Percentiles rank a stretch among this genome's conserved stretches.
Evolutionary conservation across 768 basidiomycete genomes (phyloP).

Genomic region (Xanthoconium stramineum): DNA sequence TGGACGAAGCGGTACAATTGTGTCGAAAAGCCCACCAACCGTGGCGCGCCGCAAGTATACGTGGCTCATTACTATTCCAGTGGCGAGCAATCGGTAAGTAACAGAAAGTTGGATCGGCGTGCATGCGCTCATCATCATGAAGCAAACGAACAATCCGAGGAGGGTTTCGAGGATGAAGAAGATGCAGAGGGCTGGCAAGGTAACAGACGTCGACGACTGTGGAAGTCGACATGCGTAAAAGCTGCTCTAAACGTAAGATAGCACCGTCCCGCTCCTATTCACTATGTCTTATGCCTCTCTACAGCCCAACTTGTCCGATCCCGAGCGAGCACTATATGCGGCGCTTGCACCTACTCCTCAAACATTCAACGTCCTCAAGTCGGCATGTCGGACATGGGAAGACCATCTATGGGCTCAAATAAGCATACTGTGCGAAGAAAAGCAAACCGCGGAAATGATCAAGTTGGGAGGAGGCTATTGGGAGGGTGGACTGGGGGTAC

Average conservation of each 20-base stretch:
- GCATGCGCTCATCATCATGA: conserved; percentile 34
- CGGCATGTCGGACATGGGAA: conserved; percentile 86
- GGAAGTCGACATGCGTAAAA: conserved; percentile 84
- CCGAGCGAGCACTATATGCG: conserved; percentile 86
- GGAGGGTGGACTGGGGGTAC: conserved; percentile 57
- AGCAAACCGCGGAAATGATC: conserved; percentile 65
- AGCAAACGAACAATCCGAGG: conserved; percentile 50
- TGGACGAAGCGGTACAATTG: conserved; percentile 80
- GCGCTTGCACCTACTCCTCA: conserved; percentile 73
- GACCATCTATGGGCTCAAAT: conserved; percentile 94
- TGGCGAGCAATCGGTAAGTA: conserved; percentile 70
- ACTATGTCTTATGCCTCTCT: conserved; percentile 5
- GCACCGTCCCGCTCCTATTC: background rate
- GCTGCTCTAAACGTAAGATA: conserved; percentile 69
- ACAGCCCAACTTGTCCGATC: conserved; percentile 56
- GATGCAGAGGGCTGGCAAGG: conserved; percentile 59
- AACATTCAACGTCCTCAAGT: conserved; percentile 62
- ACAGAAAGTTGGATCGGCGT: background rate
- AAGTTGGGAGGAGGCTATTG: conserved; percentile 73
- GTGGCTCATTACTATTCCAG: conserved; percentile 74
- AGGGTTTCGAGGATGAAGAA: conserved; percentile 43
- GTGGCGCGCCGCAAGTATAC: conserved; percentile 89
- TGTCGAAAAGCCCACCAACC: conserved; percentile 83
- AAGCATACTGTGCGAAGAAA: conserved; percentile 77
- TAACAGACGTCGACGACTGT: conserved; percentile 72